Base-by-base conservation (phyloP, 2,329 filamentous ascomycete genomes). In the Paecilomyces formosus region DNA sequence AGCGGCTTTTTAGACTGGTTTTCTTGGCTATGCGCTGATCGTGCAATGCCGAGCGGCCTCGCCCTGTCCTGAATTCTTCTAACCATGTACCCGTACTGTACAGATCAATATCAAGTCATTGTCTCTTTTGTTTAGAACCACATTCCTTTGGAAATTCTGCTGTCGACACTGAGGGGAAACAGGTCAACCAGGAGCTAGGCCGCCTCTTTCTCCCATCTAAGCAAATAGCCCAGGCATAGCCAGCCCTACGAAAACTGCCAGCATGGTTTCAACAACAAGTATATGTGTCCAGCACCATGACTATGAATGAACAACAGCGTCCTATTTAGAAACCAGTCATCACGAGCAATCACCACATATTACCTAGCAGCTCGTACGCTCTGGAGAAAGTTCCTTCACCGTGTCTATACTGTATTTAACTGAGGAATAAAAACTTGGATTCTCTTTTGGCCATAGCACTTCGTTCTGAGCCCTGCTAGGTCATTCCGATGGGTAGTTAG, bases 41-140 rank as follows among this genome's bases (percentile, higher is more conserved):
- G 18, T 45, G n/a, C 39, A 45, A 21, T 45, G 39, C 15, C 18
- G 39, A 45, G 39, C 39, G 39, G 18, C 39, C 18, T n/a, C 15
- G n/a, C 39, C 39, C 39, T 57, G 54, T 57, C 54, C 35, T 57
- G 45, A 24, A 53, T 51, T 31, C 22, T 50, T n/a, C 61, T 57
- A 57, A 55, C 35, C 54, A 58, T 58, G 71, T 74, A 74, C 70
- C 70, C 67, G 70, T 74, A 73, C 59, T 74, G 72, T 74, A 75
- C 69, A 74, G 74, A 75, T 73, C 66, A 66, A 73, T 70, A 66
- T 67, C 39, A 45, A 18, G 39, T 45, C 39, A 59, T 70, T 62
- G 63, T 68, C 58, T 65, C 66, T 63, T 57, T 60, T 56, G 63
- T 52, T 52, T 15, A 52, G 11, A 52, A 52, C 50, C 12, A 1